These are phyloP conservation scores for Auriscalpium microsporum DNA, from an alignment of 768 basidiomycete species.

Conservation along the genomic window DNA sequence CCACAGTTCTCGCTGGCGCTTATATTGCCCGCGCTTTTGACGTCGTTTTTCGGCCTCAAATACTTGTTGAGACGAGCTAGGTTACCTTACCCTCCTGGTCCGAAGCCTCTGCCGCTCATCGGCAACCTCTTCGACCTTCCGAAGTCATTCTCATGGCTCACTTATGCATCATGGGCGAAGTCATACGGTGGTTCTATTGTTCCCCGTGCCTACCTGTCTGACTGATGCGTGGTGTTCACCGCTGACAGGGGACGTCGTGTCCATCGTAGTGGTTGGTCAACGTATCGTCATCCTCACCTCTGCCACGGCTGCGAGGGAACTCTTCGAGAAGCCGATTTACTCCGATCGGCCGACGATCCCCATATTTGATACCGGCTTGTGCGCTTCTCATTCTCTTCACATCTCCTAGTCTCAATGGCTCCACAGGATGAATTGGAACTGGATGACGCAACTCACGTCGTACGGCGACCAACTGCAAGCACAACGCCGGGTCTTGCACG, in stretches of 20 bases:
- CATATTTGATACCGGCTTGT: background rate
- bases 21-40: too few relatives aligned
- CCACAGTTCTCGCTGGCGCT: too few relatives aligned
- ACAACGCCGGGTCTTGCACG: background rate
- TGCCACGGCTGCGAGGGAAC: background rate
- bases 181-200: background rate
- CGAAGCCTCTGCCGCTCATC: background rate
- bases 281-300: conserved; percentile 2
- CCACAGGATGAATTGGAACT: background rate
- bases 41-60: too few relatives aligned
- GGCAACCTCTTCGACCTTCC: conserved; percentile 1
- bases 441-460: background rate
- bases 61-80: too few relatives aligned
- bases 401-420: background rate
- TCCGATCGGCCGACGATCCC: conserved; percentile 2
- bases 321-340: conserved; percentile 5
- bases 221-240: too few relatives aligned
- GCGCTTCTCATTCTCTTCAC: too few relatives aligned
- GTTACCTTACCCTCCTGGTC: background rate
- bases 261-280: background rate
- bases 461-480: background rate
- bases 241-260: background rate
- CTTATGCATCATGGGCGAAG: background rate
- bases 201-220: too few relatives aligned
- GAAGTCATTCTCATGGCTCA: background rate